Base-by-base conservation (phyloP, 108 stramenopile genomes). In the Skeletonema potamos region DNA sequence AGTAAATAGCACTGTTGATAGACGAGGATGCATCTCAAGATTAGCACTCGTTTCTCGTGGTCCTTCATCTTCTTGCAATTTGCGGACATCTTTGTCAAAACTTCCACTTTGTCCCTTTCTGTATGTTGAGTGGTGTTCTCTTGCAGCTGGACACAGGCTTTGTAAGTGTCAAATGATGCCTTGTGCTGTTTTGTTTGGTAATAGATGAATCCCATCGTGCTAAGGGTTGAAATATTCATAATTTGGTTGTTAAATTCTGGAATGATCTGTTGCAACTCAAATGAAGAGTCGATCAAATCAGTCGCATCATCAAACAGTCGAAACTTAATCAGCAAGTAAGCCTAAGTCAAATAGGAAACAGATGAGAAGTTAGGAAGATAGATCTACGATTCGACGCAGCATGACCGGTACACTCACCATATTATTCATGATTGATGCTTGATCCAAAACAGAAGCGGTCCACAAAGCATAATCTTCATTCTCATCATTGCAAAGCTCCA, bases 371-470 rank as follows among this genome's bases (percentile, higher is more conserved):
- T 8, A 51, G 48, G 15, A 51, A 4, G 20, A 24, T 9, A 51
- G 48, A 51, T 22, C 1, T 18, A 24, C 0, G 0, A 3, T 48
- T 2, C 10, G 6, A 5, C 48, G 3, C 6, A 22, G 48, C 48
- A 51, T 22, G 8, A 51, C 20, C 9, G 22, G 20, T 24, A 24
- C 22, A 24, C 48, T 22, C 5, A 72, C 71, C 79, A 80, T 80
- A 36, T 80, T 80, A 67, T 80, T 80, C 79, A 80, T 73, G 27
- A 73, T 80, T 13, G 72, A 72, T 41, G 79, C 66, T 68, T 80
- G 79, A 44, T 80, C 79, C 56, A 80, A 48, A 32, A 73, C 73
- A 13, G 72, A 66, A 58, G 58, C 60, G 24, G 68, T 48, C 79
- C 79, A 80, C 6, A 61, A 62, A 24, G 72, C 44, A 26, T 80